phyloP scores from a whole-genome alignment of 495 filamentous ascomycete genomes.

The Jackrogersella minutella region DNA sequence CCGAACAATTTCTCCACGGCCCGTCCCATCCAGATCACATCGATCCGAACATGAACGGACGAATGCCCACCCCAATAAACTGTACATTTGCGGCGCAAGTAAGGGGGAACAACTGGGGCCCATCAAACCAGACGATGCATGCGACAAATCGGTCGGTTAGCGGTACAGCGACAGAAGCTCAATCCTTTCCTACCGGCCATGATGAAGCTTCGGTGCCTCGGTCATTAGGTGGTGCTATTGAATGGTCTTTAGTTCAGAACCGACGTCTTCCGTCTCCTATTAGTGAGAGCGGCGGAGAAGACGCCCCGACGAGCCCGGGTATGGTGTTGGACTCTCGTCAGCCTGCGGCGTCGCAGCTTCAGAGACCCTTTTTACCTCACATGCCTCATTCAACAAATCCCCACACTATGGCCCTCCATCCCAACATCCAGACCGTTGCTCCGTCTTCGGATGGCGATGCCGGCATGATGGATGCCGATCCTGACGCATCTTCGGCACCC shows the following conservation, averaged over 20 bases:
- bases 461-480: constrained; percentile 47
- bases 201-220: constrained; percentile 45
- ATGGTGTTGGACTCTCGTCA: constrained; percentile 50
- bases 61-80: constrained; percentile 64
- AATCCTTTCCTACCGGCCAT: constrained; percentile 26
- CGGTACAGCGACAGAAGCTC: constrained; percentile 44
- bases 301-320: constrained; percentile 44
- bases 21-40: constrained; percentile 35
- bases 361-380: constrained; percentile 43
- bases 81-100: constrained; percentile 58
- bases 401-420: constrained; percentile 41
- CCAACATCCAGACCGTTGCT: constrained; percentile 46
- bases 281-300: constrained; percentile 69
- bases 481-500: constrained; percentile 27
- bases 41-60: constrained; percentile 45
- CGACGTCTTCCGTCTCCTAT: constrained; percentile 75
- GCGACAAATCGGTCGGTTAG: constrained; percentile 36
- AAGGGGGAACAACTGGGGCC: constrained; percentile 53
- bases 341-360: constrained; percentile 27
- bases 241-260: constrained; percentile 57
- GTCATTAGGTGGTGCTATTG: constrained; percentile 50
- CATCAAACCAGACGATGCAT: constrained; percentile 31
- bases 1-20: constrained; percentile 47
- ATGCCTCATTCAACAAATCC: constrained; percentile 45
- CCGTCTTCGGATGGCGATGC: constrained; percentile 35